Base-by-base conservation (phyloP, 1,139 yeast species). In the Sporopachydermia cereana region DNA sequence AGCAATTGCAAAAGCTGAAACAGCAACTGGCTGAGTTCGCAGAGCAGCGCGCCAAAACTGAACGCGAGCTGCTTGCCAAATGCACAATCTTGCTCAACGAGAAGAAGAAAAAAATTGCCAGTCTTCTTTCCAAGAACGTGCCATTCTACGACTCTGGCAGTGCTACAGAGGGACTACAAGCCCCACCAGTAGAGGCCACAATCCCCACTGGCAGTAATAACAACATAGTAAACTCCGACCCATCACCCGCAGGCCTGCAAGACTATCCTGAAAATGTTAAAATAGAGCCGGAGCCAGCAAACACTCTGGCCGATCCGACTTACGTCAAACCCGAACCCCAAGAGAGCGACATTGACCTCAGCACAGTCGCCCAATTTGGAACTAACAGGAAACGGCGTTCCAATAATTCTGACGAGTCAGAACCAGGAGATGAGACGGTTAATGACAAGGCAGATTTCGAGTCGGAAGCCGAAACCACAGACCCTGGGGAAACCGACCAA, bases 51-150 rank as follows among this genome's bases (percentile, higher is more conserved):
- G 44, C 51, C 24, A 42, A 44, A 3, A 49, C 50, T 2, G 54
- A 57, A 29, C 52, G 52, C 2, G 50, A 49, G 1, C 44, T 60
- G 42, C 44, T 57, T 1, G 43, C 46, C 5, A 47, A 50, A 45
- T 59, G 58, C 24, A 50, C 62, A 0, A 51, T 49, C 14, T 43
- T 62, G 7, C 27, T 62, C 17, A 59, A 61, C 36, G 54, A 54
- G 9, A 52, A 61, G 44, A 59, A 59, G 42, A 46, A 41, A 1
- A 52, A 54, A 41, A 51, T 57, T 39, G 31, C 43, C n/a, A 47
- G 47, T 21, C 42, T 55, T 2, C 21, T 48, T 12, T 5, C 39
- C 5, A 16, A 34, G 5, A 5, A 34, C 9, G 39, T 34, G 18
- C 39, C 39, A 7, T 34, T 34, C 22, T 34, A 34, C n/a, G 29